Percentiles rank a stretch among this genome's conserved stretches.
These are phyloP conservation scores for Solanum aculeatissimum DNA, from an alignment of 305 asterid genomes.

Conservation along the genomic window DNA sequence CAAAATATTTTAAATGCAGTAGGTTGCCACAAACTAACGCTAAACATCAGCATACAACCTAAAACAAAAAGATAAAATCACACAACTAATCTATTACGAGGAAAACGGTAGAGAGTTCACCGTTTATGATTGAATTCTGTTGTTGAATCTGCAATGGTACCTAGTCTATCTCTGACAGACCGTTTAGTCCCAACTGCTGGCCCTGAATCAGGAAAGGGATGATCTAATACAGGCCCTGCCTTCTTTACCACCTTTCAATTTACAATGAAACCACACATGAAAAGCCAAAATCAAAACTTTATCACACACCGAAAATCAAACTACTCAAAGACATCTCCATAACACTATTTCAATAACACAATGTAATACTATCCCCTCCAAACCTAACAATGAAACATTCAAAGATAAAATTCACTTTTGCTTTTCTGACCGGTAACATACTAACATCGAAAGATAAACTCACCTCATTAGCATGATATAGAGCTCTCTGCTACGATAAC, in stretches of 20 bases:
- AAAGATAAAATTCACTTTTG: neutral
- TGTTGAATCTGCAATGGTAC: conserved; percentile 41
- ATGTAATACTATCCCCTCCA: neutral
- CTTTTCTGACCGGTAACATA: neutral
- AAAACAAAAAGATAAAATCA: neutral
- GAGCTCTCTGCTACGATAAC: neutral
- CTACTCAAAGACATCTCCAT: neutral
- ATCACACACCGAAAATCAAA: neutral
- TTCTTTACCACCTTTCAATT: conserved; percentile 63
- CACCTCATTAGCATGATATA: neutral
- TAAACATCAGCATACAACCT: neutral
- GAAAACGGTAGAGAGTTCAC: conserved; percentile 14
- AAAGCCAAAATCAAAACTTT: neutral
- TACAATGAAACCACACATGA: neutral
- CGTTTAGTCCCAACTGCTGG: conserved; percentile 53
- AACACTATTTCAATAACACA: neutral
- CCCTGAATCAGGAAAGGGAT: conserved; percentile 15
- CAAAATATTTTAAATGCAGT: neutral
- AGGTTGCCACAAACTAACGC: neutral
- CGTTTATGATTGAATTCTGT: conserved; percentile 45
- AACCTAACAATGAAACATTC: neutral
- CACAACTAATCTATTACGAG: neutral
- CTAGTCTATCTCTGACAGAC: conserved; percentile 75
- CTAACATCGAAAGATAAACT: neutral
- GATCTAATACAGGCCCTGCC: conserved; percentile 27